Base-by-base conservation (phyloP, 371 early-diverging fungal species). In the Smittium mucronatum region DNA sequence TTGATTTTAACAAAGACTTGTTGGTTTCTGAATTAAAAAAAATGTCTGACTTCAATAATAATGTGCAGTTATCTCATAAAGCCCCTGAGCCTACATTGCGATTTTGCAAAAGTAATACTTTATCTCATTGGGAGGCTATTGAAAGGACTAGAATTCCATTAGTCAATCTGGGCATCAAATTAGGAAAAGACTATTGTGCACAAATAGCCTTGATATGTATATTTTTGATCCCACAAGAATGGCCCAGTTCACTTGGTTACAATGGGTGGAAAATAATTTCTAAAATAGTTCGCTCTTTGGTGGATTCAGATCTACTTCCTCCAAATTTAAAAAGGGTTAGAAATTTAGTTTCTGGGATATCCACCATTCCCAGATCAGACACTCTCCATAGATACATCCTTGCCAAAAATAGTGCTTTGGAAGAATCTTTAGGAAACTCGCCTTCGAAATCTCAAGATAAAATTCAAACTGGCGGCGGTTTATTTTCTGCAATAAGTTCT, bases 121-220 rank as follows among this genome's bases (percentile, higher is more conserved):
- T 94, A 33, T 85, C 93, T 0, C 86, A 89, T 1, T 64, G 85
- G 82, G 1, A 82, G 81, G 64, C 81, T 86, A 2, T 85, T 84
- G 2, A 83, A 85, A 70, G 82, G 82, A 67, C 84, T 88, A 34
- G 66, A 63, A 75, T 87, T 63, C 84, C 85, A n/a, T 82, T 91
- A 33, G 86, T 87, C 34, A 81, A 85, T 34, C 74, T 85, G 64
- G 85, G 90, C 0, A 85, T 93, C 26, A 89, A 92, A 57, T 89
- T 97, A 79, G 95, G 95, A 64, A 83, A 88, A 66, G 89, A 90
- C 71, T 91, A 89, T 74, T 88, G 89, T 67, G 91, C 89, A 1
- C 95, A 95, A 75, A 78, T 93, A 32, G 94, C 93, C 0, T 85
- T 93, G 32, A 90, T 93, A 15, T 84, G 92, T 8, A 81, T 89